phyloP scores from a whole-genome alignment of 139 green algal species.

The Marvania coccoides region DNA sequence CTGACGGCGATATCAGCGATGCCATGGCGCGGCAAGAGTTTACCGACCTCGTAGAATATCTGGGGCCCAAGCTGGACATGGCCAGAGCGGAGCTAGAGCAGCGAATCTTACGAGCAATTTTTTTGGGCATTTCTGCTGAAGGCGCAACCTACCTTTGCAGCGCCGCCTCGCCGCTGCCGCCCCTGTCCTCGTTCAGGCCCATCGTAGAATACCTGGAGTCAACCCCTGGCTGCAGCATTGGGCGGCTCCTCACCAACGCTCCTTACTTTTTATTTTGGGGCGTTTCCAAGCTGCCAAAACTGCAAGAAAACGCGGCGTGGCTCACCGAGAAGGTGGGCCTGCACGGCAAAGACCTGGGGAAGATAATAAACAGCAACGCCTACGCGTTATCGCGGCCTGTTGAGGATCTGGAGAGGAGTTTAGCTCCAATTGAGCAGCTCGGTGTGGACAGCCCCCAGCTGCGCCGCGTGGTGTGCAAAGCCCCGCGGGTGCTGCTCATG shows the following conservation, averaged over 20 bases:
- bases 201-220: too few species aligned
- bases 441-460: too few species aligned
- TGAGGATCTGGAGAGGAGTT: not conserved
- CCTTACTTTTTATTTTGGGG: not conserved
- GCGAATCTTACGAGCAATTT: not conserved
- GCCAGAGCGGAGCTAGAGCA: not conserved
- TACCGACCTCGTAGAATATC: not conserved
- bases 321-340: not conserved
- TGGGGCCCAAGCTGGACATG: not conserved
- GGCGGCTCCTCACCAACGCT: too few species aligned
- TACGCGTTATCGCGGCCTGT: not conserved
- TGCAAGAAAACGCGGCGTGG: not conserved
- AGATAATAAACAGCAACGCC: conserved; percentile 4
- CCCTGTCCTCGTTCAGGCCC: too few species aligned
- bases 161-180: too few species aligned
- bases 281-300: not conserved
- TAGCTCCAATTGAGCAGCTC: too few species aligned
- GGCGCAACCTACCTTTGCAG: too few species aligned
- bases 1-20: not conserved
- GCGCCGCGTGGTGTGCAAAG: too few species aligned
- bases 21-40: not conserved
- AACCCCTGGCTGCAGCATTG: too few species aligned
- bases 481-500: too few species aligned
- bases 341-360: not conserved
- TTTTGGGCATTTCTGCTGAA: not conserved